Conservation (phyloP, 306 rosid genomes). For the Cicer chorassanicum region DNA sequence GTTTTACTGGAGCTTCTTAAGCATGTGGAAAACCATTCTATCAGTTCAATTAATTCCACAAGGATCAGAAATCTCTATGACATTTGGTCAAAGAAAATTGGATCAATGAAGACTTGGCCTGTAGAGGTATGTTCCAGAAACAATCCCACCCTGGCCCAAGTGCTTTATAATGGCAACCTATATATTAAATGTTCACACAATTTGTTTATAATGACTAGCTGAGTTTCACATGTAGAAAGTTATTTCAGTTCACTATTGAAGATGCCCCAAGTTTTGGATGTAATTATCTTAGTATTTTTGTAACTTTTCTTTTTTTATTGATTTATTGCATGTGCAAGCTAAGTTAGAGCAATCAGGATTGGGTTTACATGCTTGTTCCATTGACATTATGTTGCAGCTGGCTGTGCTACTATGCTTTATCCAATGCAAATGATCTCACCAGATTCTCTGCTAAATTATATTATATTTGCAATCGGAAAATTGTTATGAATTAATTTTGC, state of each 20-base stretch:
- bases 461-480: conserved; percentile 21
- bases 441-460: neutral
- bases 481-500: conserved; percentile 7
- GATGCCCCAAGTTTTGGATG: neutral
- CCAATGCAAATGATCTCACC: conserved; percentile 25
- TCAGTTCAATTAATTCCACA: conserved; percentile 39
- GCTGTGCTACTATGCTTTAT: neutral
- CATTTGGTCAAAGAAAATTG: conserved; percentile 71
- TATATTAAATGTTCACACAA: conserved; percentile 22
- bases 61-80: conserved; percentile 61
- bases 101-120: conserved; percentile 54
- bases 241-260: conserved; percentile 3
- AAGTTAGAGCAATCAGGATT: conserved; percentile 30
- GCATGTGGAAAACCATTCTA: conserved; percentile 43
- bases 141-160: neutral
- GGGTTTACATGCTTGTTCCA: neutral
- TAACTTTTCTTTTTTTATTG: neutral
- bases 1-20: conserved; percentile 69
- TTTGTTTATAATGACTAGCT: neutral
- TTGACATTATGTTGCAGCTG: conserved; percentile 28
- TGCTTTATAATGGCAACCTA: conserved; percentile 18
- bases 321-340: conserved; percentile 18
- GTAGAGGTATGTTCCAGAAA: conserved; percentile 57
- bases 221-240: conserved; percentile 9
- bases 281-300: conserved; percentile 19